Evolutionary conservation across 164 flowering plant species (phyloP).

Genomic region (Vitis riparia): DNA sequence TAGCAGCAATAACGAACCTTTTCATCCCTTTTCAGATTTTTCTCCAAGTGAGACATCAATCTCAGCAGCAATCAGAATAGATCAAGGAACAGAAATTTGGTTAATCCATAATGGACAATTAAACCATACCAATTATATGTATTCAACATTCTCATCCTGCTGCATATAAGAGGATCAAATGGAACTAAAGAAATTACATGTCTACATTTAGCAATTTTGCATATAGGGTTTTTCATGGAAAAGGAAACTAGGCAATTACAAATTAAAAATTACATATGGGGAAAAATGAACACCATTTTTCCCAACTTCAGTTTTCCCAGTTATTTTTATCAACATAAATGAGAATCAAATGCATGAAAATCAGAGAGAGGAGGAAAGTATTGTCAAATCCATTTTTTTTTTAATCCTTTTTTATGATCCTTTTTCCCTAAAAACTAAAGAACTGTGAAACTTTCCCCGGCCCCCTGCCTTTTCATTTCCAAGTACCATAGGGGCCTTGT

Average conservation of each 20-base stretch:
- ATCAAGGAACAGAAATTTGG: too few relatives aligned
- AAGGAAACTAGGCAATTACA: too few relatives aligned
- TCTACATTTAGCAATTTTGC: neutral
- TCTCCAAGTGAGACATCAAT: too few relatives aligned
- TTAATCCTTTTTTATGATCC: neutral
- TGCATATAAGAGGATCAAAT: neutral
- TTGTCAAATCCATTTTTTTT: neutral
- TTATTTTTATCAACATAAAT: neutral
- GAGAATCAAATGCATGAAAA: neutral
- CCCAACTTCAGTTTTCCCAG: neutral
- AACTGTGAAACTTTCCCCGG: constrained; percentile 8
- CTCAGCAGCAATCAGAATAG: too few relatives aligned
- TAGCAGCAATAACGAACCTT: too few relatives aligned
- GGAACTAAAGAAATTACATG: neutral
- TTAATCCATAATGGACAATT: too few relatives aligned
- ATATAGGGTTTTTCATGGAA: too few relatives aligned
- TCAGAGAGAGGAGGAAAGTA: neutral
- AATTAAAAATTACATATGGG: too few relatives aligned
- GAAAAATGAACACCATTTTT: neutral
- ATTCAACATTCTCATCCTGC: too few relatives aligned
- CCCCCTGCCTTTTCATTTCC: neutral
- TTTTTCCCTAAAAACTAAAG: constrained; percentile 15
- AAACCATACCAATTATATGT: too few relatives aligned
- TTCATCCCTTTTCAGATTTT: too few relatives aligned
- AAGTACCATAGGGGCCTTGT: neutral